Evolutionary conservation across 164 flowering plant genomes (phyloP).

Genomic region (Vitis cinerea): DNA sequence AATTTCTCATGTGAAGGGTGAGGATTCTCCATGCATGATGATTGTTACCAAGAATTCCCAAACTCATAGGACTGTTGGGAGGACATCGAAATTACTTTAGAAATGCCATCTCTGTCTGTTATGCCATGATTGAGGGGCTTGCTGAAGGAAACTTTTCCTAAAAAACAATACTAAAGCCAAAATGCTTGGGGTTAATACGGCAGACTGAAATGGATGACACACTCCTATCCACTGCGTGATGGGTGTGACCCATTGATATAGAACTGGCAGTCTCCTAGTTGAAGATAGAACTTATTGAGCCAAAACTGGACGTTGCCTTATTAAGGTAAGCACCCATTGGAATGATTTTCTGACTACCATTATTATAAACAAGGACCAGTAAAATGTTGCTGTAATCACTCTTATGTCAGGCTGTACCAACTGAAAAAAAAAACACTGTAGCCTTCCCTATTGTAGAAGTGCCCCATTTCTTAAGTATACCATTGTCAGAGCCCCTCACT

Average conservation of each 20-base stretch:
- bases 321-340: conserved; percentile 19
- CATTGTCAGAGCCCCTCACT: conserved; percentile 30
- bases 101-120: too few relatives aligned
- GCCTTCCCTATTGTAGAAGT: conserved; percentile 21
- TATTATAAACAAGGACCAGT: conserved; percentile 18
- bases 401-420: conserved; percentile 18
- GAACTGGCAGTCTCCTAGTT: conserved; percentile 24
- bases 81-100: too few relatives aligned
- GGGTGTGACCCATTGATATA: conserved; percentile 29
- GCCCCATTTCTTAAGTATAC: conserved; percentile 26
- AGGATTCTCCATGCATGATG: too few relatives aligned
- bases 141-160: too few relatives aligned
- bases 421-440: background rate
- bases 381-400: conserved; percentile 17
- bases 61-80: too few relatives aligned
- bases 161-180: too few relatives aligned
- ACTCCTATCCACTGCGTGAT: conserved; percentile 23
- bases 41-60: too few relatives aligned
- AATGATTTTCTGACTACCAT: conserved; percentile 13
- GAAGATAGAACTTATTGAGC: conserved; percentile 23
- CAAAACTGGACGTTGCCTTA: conserved; percentile 23
- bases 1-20: too few relatives aligned
- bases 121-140: too few relatives aligned
- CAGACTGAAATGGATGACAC: conserved; percentile 24
- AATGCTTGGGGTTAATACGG: too few relatives aligned